phyloP scores from a whole-genome alignment of 805 yeast genomes.

The Candida dajiaensis region DNA sequence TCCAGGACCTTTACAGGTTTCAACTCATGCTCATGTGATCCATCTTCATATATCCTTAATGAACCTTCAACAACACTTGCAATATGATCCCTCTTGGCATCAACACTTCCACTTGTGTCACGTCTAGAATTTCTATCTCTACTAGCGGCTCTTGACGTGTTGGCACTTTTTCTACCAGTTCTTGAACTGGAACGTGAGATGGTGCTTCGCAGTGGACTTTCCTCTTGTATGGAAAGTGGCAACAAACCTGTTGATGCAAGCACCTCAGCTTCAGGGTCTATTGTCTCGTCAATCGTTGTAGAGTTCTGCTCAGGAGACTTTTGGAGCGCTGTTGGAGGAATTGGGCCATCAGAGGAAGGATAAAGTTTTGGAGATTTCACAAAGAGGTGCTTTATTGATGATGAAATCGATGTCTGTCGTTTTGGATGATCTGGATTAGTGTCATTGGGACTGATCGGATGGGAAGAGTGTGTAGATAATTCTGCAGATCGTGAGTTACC shows the following conservation, averaged over 20 bases:
- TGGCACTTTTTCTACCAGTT: conserved; percentile 4
- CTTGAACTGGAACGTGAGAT: conserved; percentile 1
- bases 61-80: conserved; percentile 11
- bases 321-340: background rate
- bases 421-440: conserved; percentile 1
- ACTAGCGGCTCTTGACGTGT: conserved; percentile 2
- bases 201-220: background rate
- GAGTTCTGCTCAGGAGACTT: background rate
- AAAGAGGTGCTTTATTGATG: conserved; percentile 18
- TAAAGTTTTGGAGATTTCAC: conserved; percentile 11
- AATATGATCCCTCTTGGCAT: background rate
- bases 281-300: background rate
- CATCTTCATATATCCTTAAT: conserved; percentile 17
- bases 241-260: conserved; percentile 1
- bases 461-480: background rate
- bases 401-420: conserved; percentile 14
- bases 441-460: background rate
- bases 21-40: conserved; percentile 21
- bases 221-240: conserved; percentile 1
- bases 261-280: background rate
- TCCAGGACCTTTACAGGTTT: conserved; percentile 19
- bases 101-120: conserved; percentile 1
- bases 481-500: background rate
- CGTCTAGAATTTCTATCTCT: conserved; percentile 1
- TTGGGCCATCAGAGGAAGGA: background rate